Conservation (phyloP, 306 rosid genomes). For the Vicia sativa region DNA sequence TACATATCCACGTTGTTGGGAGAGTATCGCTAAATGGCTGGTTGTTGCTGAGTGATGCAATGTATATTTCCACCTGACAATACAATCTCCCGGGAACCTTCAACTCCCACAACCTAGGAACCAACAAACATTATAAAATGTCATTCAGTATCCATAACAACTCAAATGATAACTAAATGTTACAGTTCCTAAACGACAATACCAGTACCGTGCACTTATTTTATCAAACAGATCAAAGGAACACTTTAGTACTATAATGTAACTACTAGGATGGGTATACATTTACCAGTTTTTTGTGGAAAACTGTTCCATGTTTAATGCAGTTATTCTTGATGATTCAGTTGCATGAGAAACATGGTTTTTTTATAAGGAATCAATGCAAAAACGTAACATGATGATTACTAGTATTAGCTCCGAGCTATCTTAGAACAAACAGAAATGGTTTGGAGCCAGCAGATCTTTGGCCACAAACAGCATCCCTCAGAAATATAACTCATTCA, state of each 20-base stretch:
- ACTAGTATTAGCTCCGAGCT: constrained; percentile 10
- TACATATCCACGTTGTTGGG: constrained; percentile 9
- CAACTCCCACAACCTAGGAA: constrained; percentile 74
- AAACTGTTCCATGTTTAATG: constrained; percentile 28
- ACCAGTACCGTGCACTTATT: not conserved
- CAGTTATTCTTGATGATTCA: constrained; percentile 4
- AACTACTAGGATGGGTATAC: not conserved
- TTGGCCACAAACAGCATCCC: not conserved
- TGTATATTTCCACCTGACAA: constrained; percentile 92
- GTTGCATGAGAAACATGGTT: not conserved
- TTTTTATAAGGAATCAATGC: constrained; percentile 9
- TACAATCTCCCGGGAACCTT: constrained; percentile 93
- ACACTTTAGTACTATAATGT: not conserved
- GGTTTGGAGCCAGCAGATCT: constrained; percentile 15
- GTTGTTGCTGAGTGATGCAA: constrained; percentile 96
- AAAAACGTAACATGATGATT: constrained; percentile 11
- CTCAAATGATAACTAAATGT: constrained; percentile 7
- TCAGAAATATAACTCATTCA: constrained; percentile 9
- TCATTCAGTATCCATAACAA: constrained; percentile 29
- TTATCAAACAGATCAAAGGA: not conserved
- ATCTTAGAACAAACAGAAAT: not conserved
- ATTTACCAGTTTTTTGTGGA: constrained; percentile 18
- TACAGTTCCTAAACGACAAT: constrained; percentile 1
- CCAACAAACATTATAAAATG: constrained; percentile 29
- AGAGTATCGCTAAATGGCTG: constrained; percentile 41